Evolutionary conservation across 441 rosid genomes (phyloP).

Genomic region (Capsella rubella): DNA sequence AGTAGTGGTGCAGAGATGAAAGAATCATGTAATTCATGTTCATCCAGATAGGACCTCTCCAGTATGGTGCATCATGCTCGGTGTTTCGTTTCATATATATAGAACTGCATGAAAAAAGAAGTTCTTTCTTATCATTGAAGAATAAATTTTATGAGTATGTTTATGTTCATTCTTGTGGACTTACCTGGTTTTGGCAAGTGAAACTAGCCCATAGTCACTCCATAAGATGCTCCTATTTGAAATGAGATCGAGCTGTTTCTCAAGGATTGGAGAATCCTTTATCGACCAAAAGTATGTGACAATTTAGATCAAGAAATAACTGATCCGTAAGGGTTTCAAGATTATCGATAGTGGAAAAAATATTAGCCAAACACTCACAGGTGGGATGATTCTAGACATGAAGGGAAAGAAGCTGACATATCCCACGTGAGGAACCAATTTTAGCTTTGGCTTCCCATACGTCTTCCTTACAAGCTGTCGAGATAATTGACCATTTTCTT

Average conservation of each 20-base stretch:
- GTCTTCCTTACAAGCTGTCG: conserved; percentile 88
- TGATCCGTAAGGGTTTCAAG: not conserved
- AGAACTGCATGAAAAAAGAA: conserved; percentile 57
- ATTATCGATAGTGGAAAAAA: not conserved
- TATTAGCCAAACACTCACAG: conserved; percentile 60
- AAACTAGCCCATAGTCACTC: conserved; percentile 88
- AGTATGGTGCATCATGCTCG: conserved; percentile 94
- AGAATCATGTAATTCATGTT: conserved; percentile 95
- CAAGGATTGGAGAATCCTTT: conserved; percentile 91
- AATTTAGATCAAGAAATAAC: conserved; percentile 1
- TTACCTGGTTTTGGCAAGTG: conserved; percentile 94
- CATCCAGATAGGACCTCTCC: conserved; percentile 99
- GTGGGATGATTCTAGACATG: conserved; percentile 82
- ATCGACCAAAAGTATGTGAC: not conserved
- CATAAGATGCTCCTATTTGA: conserved; percentile 76
- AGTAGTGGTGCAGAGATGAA: conserved; percentile 86
- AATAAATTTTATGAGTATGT: not conserved
- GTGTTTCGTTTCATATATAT: conserved; percentile 97
- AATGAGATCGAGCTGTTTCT: conserved; percentile 88
- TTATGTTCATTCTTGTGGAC: conserved; percentile 12
- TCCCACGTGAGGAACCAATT: conserved; percentile 91
- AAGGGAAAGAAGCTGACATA: conserved; percentile 98
- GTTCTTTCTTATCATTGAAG: not conserved
- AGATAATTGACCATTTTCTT: conserved; percentile 59
- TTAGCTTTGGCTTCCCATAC: conserved; percentile 63